Percentiles rank a stretch among this genome's conserved stretches.
These are phyloP conservation scores for Coffea humblotiana DNA, from an alignment of 305 asterid genomes.

Conservation along the genomic window DNA sequence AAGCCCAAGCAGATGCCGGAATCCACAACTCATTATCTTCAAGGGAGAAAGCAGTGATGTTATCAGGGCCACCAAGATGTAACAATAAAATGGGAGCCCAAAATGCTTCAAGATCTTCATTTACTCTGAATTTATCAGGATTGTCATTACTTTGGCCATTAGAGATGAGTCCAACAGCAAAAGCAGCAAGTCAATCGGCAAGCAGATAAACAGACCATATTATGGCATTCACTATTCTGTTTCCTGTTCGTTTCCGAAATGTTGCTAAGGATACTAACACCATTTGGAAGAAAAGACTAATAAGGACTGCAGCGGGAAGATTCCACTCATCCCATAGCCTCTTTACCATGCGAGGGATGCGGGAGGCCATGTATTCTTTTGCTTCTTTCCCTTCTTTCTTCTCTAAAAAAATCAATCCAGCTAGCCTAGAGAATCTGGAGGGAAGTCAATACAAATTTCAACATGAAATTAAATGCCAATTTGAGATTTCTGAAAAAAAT, in stretches of 20 bases:
- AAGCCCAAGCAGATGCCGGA: too few species aligned
- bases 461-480: too few species aligned
- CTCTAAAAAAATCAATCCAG: too few species aligned
- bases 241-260: background rate
- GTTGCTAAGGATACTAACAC: conserved; percentile 1
- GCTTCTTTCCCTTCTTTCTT: too few species aligned
- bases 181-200: conserved; percentile 17
- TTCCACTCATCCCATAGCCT: conserved; percentile 3
- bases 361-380: too few species aligned
- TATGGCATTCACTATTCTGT: background rate
- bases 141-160: background rate
- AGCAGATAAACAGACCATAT: conserved; percentile 15
- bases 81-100: background rate
- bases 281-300: conserved; percentile 10
- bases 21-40: too few species aligned
- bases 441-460: too few species aligned
- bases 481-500: too few species aligned
- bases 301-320: background rate
- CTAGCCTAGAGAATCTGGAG: too few species aligned
- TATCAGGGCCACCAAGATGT: too few species aligned
- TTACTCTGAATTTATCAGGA: background rate
- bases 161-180: conserved; percentile 17
- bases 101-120: background rate
- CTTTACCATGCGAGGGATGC: background rate
- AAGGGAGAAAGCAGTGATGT: too few species aligned